Evolutionary conservation across 1,284 basidiomycete species (phyloP).

Genomic region (Chondrostereum purpureum): DNA sequence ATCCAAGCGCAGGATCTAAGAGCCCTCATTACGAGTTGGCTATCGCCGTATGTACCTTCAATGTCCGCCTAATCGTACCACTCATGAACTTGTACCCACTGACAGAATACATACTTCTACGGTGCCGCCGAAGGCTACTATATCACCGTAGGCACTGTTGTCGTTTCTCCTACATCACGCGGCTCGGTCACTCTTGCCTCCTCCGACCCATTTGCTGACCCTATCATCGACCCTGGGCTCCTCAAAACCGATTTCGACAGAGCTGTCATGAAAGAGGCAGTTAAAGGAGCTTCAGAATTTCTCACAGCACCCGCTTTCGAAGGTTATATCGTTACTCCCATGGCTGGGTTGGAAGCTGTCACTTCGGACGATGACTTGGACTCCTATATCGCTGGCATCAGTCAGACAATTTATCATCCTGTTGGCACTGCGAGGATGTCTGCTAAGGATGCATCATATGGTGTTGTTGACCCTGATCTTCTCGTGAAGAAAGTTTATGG

Average conservation of each 20-base stretch:
- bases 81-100: background rate
- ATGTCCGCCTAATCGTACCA: background rate
- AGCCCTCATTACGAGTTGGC: constrained; percentile 12
- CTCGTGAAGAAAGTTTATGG: constrained; percentile 25
- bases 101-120: background rate
- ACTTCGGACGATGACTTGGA: constrained; percentile 15
- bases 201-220: constrained; percentile 10
- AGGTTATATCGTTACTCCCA: constrained; percentile 11
- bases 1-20: constrained; percentile 11
- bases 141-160: constrained; percentile 3
- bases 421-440: constrained; percentile 24
- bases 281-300: constrained; percentile 9
- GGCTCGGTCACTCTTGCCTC: constrained; percentile 14
- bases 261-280: constrained; percentile 11
- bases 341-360: background rate
- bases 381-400: constrained; percentile 9
- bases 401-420: constrained; percentile 19
- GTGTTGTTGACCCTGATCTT: constrained; percentile 48
- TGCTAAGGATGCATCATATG: constrained; percentile 14
- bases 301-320: constrained; percentile 11
- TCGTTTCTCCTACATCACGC: constrained; percentile 6
- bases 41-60: constrained; percentile 10
- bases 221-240: constrained; percentile 14
- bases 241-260: constrained; percentile 13
- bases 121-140: background rate